phyloP scores from a whole-genome alignment of 2,329 filamentous ascomycete species.

The Westerdykella aurantiaca region DNA sequence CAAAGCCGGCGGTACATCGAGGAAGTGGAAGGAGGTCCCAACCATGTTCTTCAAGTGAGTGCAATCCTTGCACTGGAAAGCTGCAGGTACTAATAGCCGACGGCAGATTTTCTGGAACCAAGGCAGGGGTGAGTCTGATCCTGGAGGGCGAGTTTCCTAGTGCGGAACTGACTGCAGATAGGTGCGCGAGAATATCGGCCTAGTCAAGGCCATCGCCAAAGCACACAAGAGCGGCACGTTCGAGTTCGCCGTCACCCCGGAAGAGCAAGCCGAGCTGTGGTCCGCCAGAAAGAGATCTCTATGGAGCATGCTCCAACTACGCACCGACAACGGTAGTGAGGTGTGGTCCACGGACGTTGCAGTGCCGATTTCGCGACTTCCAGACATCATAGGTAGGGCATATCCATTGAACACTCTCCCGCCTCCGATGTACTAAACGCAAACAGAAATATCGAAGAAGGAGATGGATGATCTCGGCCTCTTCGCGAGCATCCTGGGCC shows the following conservation, averaged over 20 bases:
- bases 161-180: constrained; percentile 28
- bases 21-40: constrained; percentile 68
- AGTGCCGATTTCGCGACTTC: constrained; percentile 55
- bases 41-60: constrained; percentile 75
- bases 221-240: constrained; percentile 52
- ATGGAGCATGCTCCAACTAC: constrained; percentile 56
- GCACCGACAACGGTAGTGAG: constrained; percentile 48
- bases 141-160: constrained; percentile 11
- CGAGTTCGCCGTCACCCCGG: constrained; percentile 50
- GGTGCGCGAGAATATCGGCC: constrained; percentile 68
- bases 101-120: constrained; percentile 64
- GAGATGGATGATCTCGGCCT: constrained; percentile 81
- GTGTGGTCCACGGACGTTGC: constrained; percentile 59
- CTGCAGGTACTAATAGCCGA: constrained; percentile 17
- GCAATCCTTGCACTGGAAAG: constrained; percentile 1
- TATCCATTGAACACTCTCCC: too few species aligned
- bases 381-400: constrained; percentile 53
- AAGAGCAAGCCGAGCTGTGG: constrained; percentile 54
- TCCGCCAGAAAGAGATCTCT: constrained; percentile 56
- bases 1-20: constrained; percentile 62
- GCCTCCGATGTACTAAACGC: too few species aligned
- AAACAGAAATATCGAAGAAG: constrained; percentile 72
- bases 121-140: constrained; percentile 47
- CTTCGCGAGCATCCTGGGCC: constrained; percentile 81
- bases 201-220: constrained; percentile 63